Evolutionary conservation across 2,329 filamentous ascomycete species (phyloP).

Genomic region (Chrysosphaeria jannelii): DNA sequence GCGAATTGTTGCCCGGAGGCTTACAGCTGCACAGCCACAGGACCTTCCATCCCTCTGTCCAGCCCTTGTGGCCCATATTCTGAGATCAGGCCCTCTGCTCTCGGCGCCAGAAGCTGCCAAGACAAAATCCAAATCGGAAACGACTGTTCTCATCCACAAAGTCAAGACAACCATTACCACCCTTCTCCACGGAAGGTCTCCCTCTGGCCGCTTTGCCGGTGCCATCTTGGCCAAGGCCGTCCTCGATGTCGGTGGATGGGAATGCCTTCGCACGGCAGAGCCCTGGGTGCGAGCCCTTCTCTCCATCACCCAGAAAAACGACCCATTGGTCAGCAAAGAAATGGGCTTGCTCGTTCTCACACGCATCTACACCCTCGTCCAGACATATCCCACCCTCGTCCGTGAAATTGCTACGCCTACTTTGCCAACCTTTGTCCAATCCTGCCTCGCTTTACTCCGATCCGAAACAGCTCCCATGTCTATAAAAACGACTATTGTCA

Average conservation of each 20-base stretch:
- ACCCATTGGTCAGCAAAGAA: slow-evolving; percentile 44
- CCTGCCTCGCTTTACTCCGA: slow-evolving; percentile 37
- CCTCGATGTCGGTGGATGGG: slow-evolving; percentile 61
- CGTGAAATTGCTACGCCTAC: slow-evolving; percentile 71
- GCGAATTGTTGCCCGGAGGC: slow-evolving; percentile 31
- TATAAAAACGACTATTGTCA: slow-evolving; percentile 36
- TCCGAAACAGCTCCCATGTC: slow-evolving; percentile 13
- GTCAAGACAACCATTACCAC: slow-evolving; percentile 51
- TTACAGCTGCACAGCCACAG: slow-evolving; percentile 39
- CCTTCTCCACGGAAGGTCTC: slow-evolving; percentile 44
- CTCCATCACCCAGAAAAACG: slow-evolving; percentile 49
- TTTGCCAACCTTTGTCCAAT: slow-evolving; percentile 40
- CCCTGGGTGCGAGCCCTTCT: slow-evolving; percentile 55
- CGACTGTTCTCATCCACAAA: slow-evolving; percentile 44
- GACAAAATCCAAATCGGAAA: slow-evolving; percentile 23
- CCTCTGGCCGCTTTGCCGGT: slow-evolving; percentile 48
- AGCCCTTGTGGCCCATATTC: slow-evolving; percentile 29
- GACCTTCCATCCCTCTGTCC: slow-evolving; percentile 48
- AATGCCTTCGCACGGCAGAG: slow-evolving; percentile 40
- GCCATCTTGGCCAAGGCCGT: slow-evolving; percentile 52
- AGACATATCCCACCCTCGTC: slow-evolving; percentile 53
- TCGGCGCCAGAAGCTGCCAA: slow-evolving; percentile 27
- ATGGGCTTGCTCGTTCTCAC: slow-evolving; percentile 48
- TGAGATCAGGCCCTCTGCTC: slow-evolving; percentile 26
- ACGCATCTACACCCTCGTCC: slow-evolving; percentile 57